Percentiles rank a stretch among this genome's conserved stretches.
phyloP scores from a whole-genome alignment of 345 rosid genomes.

The Hevea brasiliensis region DNA sequence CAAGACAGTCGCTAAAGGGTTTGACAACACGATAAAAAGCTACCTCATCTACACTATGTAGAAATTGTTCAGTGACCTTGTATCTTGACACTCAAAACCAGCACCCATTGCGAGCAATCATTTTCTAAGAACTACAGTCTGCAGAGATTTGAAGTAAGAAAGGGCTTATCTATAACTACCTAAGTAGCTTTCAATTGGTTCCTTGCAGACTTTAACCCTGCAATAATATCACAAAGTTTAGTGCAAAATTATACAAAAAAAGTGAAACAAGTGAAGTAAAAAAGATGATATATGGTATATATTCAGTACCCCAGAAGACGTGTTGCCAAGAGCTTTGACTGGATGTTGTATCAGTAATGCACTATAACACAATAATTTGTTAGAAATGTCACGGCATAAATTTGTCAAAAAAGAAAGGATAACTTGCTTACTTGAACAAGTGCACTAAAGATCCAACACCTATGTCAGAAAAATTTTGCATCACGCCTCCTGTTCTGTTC shows the following conservation, averaged over 20 bases:
- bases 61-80: slow-evolving; percentile 29
- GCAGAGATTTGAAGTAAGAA: slow-evolving; percentile 29
- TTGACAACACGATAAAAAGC: slow-evolving; percentile 32
- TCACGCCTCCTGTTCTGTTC: slow-evolving; percentile 51
- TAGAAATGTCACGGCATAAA: not conserved
- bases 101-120: slow-evolving; percentile 38
- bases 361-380: slow-evolving; percentile 30
- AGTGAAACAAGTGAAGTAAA: not conserved
- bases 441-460: slow-evolving; percentile 55
- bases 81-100: slow-evolving; percentile 34
- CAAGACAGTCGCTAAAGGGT: slow-evolving; percentile 39
- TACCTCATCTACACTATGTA: slow-evolving; percentile 35
- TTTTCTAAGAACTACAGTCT: slow-evolving; percentile 30
- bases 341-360: slow-evolving; percentile 39
- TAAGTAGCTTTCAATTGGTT: slow-evolving; percentile 37
- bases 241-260: slow-evolving; percentile 2
- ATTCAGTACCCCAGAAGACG: slow-evolving; percentile 28
- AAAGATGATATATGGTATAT: not conserved
- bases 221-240: slow-evolving; percentile 18
- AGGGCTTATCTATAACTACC: slow-evolving; percentile 35
- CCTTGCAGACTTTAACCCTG: slow-evolving; percentile 63
- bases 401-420: not conserved
- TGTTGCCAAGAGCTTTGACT: slow-evolving; percentile 26
- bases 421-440: slow-evolving; percentile 39
- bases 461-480: slow-evolving; percentile 56